phyloP scores from a whole-genome alignment of 495 filamentous ascomycete species.

The Coniosporium apollinis region DNA sequence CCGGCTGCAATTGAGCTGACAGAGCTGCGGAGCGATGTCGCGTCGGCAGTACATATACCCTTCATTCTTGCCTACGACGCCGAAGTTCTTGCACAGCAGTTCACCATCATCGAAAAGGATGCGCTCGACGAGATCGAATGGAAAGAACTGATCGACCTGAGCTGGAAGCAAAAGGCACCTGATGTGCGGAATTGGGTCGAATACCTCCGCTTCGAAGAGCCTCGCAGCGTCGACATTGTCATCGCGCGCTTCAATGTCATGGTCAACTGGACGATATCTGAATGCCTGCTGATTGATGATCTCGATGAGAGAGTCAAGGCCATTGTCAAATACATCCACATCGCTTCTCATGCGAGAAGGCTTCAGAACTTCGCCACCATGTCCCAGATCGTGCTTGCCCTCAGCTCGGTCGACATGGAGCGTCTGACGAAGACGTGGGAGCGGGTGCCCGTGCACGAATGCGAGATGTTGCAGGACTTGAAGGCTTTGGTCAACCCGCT shows the following conservation, averaged over 20 bases:
- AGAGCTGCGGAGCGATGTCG: constrained; percentile 10
- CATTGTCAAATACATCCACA: constrained; percentile 83
- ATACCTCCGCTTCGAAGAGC: constrained; percentile 65
- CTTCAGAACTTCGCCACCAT: constrained; percentile 94
- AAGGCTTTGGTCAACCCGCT: constrained; percentile 74
- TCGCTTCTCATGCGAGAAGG: constrained; percentile 66
- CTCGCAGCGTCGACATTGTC: constrained; percentile 83
- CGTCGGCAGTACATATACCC: constrained; percentile 48
- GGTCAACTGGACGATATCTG: constrained; percentile 92
- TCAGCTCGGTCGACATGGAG: constrained; percentile 66
- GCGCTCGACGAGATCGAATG: constrained; percentile 93
- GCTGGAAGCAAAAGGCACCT: constrained; percentile 58
- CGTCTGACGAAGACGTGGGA: constrained; percentile 70
- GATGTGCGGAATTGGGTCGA: constrained; percentile 76
- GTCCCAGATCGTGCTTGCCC: constrained; percentile 82
- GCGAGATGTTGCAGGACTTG: constrained; percentile 58
- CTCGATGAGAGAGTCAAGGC: constrained; percentile 68
- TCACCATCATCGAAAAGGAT: constrained; percentile 91
- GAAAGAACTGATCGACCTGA: constrained; percentile 91
- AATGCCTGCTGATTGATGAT: constrained; percentile 70
- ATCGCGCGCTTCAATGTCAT: constrained; percentile 94
- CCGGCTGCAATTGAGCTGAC: constrained; percentile 10
- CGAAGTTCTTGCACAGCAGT: constrained; percentile 76
- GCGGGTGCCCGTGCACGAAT: constrained; percentile 52
- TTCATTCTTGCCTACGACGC: constrained; percentile 89